Percentiles rank a stretch among this genome's conserved stretches.
phyloP scores from a whole-genome alignment of 2,329 filamentous ascomycete species.

The Bisporella sp. region DNA sequence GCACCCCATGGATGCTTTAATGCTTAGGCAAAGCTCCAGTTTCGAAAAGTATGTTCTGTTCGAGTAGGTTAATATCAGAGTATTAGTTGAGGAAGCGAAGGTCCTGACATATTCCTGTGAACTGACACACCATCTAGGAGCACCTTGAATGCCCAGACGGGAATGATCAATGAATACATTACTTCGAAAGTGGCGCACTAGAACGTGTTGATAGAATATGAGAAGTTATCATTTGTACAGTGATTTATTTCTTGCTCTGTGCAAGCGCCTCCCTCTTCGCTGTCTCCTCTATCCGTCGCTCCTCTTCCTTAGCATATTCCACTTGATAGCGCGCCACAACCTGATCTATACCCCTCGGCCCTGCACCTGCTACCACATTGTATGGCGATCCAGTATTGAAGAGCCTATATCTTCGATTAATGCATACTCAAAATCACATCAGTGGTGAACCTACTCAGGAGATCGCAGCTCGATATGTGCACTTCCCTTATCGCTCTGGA shows the following conservation, averaged over 20 bases:
- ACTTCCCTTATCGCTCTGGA: slow-evolving; percentile 39
- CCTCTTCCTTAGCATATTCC: slow-evolving; percentile 47
- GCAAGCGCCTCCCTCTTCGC: slow-evolving; percentile 9
- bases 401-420: slow-evolving; percentile 38
- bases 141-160: too few species aligned
- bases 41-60: too few species aligned
- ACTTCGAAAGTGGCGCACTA: background rate
- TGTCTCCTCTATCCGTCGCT: slow-evolving; percentile 39
- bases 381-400: slow-evolving; percentile 57
- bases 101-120: too few species aligned
- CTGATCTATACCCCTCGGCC: slow-evolving; percentile 47
- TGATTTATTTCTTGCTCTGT: background rate
- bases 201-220: background rate
- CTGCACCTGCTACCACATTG: slow-evolving; percentile 56
- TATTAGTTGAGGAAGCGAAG: too few species aligned
- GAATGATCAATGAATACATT: too few species aligned
- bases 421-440: background rate
- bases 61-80: too few species aligned
- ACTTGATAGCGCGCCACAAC: slow-evolving; percentile 57
- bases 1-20: too few species aligned
- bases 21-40: too few species aligned
- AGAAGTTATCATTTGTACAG: background rate
- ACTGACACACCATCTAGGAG: too few species aligned
- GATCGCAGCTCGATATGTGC: slow-evolving; percentile 47
- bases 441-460: slow-evolving; percentile 50